Percentiles rank a stretch among this genome's conserved stretches.
These are phyloP conservation scores for Xylariaceae sp. DNA, from an alignment of 2,329 filamentous ascomycete species.

Conservation along the genomic window DNA sequence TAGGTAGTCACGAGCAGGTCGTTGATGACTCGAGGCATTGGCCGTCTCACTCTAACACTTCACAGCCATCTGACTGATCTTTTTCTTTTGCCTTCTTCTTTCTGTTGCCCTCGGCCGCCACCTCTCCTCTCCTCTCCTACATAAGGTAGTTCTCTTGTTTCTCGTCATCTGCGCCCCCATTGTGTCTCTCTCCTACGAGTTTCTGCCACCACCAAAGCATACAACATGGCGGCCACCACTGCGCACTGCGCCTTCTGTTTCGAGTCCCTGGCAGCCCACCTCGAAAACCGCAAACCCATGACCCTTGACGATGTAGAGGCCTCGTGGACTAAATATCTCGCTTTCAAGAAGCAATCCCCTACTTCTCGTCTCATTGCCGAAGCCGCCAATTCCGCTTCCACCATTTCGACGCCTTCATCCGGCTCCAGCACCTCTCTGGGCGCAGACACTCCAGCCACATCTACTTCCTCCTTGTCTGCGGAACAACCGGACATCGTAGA, in stretches of 20 bases:
- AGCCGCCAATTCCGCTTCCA: conserved; percentile 25
- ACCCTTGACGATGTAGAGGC: conserved; percentile 65
- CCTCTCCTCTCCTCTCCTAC: too few relatives aligned
- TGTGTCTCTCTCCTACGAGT: not conserved
- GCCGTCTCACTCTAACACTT: too few relatives aligned
- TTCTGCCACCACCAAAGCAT: not conserved
- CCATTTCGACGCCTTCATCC: conserved; percentile 26
- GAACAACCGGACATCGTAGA: conserved; percentile 35
- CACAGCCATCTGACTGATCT: too few relatives aligned
- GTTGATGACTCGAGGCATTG: too few relatives aligned
- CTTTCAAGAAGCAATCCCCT: conserved; percentile 29
- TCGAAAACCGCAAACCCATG: conserved; percentile 65
- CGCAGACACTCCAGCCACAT: conserved; percentile 41
- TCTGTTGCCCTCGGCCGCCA: too few relatives aligned
- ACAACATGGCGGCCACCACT: conserved; percentile 56
- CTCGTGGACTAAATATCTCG: conserved; percentile 49
- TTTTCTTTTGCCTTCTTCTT: too few relatives aligned
- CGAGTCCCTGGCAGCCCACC: conserved; percentile 74
- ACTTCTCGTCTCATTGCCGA: conserved; percentile 23
- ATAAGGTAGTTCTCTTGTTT: not conserved
- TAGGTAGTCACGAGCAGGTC: too few relatives aligned
- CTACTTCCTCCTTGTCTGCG: conserved; percentile 38
- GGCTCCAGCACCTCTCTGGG: conserved; percentile 34
- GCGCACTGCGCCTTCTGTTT: conserved; percentile 93
- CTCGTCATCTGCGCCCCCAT: not conserved